Base-by-base conservation (phyloP, 2,329 filamentous ascomycete species). In the Xylariomycetidae sp. region DNA sequence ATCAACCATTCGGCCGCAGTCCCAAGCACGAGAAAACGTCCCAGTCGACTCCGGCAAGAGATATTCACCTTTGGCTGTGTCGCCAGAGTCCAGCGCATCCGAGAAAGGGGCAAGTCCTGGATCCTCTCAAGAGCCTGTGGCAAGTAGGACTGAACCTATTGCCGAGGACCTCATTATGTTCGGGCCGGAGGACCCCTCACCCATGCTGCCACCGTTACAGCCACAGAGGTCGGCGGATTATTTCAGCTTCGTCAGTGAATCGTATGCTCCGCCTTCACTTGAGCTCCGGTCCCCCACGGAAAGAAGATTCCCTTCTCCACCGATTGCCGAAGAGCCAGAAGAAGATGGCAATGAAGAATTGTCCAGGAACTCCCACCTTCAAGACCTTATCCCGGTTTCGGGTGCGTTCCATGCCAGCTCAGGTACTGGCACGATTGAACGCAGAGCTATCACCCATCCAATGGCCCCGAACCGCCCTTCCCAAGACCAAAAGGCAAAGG, bases 161-260 rank as follows among this genome's bases (percentile, higher is more conserved):
- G 23, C 32, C 12, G 41, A 34, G 16, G 41, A 44, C 31, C 33
- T 42, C 3, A 40, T 42, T 20, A 42, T 37, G 13, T 44, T 42
- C 15, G 43, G 44, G 13, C 38, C n/a, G 9, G 40, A 46, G 16
- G 22, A 27, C 5, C 35, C 37, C 15, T 29, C 28, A 29, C 33
- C 25, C 12, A 28, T 34, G 8, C 41, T 38, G 27, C 37, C 46
- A 25, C 37, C 44, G 28, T 23, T 31, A 13, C 39, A 46, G 22
- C 26, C 38, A 19, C 42, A 49, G 10, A 44, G 43, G 33, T 47
- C 50, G 7, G 37, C 43, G 4, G 53, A 56, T 32, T 57, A 55
- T 30, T 55, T 56, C 19, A 38, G 45, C 7, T 55, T 54, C 25
- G 48, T 57, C 9, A 50, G 28, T 26, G 49, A 57, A 25, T 47